Percentiles rank a stretch among this genome's conserved stretches.
Conservation (phyloP, 176 grass and related monocot species). For the Eremochloa ophiuroides region DNA sequence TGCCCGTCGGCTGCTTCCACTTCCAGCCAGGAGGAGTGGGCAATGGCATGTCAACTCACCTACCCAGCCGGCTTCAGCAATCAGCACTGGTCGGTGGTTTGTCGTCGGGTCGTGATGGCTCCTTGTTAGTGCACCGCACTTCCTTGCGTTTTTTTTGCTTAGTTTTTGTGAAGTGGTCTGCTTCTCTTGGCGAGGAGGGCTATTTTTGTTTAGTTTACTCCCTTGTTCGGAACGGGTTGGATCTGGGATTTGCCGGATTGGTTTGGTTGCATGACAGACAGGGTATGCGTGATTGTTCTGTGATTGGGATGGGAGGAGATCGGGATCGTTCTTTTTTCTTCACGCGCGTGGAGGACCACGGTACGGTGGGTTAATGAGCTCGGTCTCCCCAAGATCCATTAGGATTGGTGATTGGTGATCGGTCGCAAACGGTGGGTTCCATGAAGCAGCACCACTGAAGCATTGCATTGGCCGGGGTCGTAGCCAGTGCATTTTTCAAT, state of each 20-base stretch:
- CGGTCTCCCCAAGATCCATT: background rate
- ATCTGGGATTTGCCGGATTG: background rate
- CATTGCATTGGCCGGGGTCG: background rate
- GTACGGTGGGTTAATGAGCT: background rate
- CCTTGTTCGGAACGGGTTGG: background rate
- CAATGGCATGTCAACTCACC: slow-evolving; percentile 36
- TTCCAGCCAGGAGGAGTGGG: background rate
- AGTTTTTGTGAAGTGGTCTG: background rate
- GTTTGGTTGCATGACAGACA: background rate
- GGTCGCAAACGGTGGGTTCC: background rate
- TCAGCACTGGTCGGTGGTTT: background rate
- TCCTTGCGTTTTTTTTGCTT: background rate
- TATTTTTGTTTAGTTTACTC: background rate
- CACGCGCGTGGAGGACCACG: background rate
- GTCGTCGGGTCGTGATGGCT: slow-evolving; percentile 3
- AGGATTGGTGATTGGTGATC: background rate
- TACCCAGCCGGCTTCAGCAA: background rate
- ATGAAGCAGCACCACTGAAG: background rate
- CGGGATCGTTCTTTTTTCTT: background rate
- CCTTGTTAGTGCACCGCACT: slow-evolving; percentile 12
- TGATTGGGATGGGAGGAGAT: slow-evolving; percentile 10
- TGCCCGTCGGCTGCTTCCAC: slow-evolving; percentile 10
- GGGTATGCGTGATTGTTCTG: slow-evolving; percentile 4
- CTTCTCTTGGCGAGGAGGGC: background rate
- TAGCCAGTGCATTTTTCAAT: background rate